Base-by-base conservation (phyloP, 208 protist species). In the Leishmania mexicana region DNA sequence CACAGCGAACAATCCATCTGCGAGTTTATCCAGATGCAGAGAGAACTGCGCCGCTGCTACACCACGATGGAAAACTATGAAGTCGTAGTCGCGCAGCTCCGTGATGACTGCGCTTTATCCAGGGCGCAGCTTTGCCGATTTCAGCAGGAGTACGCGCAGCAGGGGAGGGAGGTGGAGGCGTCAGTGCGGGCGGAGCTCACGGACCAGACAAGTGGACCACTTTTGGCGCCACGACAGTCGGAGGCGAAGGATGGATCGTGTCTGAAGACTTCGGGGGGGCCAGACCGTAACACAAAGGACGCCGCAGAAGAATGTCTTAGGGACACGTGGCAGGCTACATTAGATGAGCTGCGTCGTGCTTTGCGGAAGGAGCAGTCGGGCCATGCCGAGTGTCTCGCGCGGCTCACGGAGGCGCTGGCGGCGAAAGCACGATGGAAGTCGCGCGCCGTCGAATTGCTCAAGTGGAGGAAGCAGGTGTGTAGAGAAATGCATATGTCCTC, bases 1-100 rank as follows among this genome's bases (percentile, higher is more conserved):
- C 93, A 94, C 87, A 91, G 90, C 81, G 87, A 89, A n/a, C 58
- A 88, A 58, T 89, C 87, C n/a, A 96, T 96, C 75, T 81, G 92
- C 62, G 87, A 94, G 79, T 94, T 90, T 68, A 84, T 96, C 62
- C 60, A 72, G 31, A 90, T 94, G 88, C 89, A 93, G 71, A 82
- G 89, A 7, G 87, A 92, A 58, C 80, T 93, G 28, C 90, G 93
- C 28, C 82, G 78, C 67, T 94, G 90, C 75, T 88, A 91, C 75
- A 78, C 57, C 8, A 73, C 83, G 1, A 76, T 96, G 35, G 86
- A 89, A n/a, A 79, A 83, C 38, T 80, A 83, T 60, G 85, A 89
- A 64, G 65, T 42, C 38, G 78, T 82, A 13, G 40, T 87, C 3
- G 58, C 71, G 57, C 78, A 79, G 24, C 79, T 88, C 31, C 84